phyloP scores from a whole-genome alignment of 2,329 filamentous ascomycete genomes.

The Monosporascus sp. region DNA sequence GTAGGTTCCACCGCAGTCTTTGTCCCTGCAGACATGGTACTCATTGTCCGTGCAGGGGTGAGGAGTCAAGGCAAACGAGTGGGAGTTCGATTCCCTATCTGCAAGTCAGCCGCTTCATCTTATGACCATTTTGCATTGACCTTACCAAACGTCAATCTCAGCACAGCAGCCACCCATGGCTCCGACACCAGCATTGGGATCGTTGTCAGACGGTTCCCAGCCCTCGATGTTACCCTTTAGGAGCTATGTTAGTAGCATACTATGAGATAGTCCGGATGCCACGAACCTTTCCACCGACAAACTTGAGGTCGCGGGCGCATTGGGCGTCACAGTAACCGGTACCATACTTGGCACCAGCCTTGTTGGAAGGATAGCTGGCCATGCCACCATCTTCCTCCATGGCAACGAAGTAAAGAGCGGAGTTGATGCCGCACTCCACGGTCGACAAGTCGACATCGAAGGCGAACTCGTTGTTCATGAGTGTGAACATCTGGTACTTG shows the following conservation, averaged over 20 bases:
- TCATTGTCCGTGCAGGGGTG: constrained; percentile 50
- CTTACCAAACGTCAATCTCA: constrained; percentile 55
- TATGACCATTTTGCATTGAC: background rate
- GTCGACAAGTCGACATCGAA: constrained; percentile 61
- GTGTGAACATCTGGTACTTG: constrained; percentile 53
- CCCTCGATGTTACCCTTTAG: constrained; percentile 39
- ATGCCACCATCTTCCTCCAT: constrained; percentile 53
- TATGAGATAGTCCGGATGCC: background rate
- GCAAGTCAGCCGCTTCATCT: constrained; percentile 5
- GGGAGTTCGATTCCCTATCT: constrained; percentile 48
- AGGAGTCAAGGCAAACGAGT: constrained; percentile 56
- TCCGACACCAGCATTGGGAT: constrained; percentile 45
- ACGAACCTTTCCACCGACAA: constrained; percentile 39
- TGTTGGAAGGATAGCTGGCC: constrained; percentile 40
- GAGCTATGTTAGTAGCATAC: constrained; percentile 2
- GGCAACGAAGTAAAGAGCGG: constrained; percentile 52
- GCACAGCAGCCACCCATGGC: constrained; percentile 50
- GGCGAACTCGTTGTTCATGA: constrained; percentile 55
- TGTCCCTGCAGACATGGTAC: constrained; percentile 41
- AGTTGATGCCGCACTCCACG: constrained; percentile 57
- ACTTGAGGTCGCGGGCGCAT: constrained; percentile 45
- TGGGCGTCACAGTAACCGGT: constrained; percentile 52
- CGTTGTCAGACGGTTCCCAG: constrained; percentile 42
- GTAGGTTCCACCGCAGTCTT: constrained; percentile 43
- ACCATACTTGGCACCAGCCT: constrained; percentile 41